These are phyloP conservation scores for Plasmodium chabaudi DNA, from an alignment of 169 alveolate species.

Conservation along the genomic window DNA sequence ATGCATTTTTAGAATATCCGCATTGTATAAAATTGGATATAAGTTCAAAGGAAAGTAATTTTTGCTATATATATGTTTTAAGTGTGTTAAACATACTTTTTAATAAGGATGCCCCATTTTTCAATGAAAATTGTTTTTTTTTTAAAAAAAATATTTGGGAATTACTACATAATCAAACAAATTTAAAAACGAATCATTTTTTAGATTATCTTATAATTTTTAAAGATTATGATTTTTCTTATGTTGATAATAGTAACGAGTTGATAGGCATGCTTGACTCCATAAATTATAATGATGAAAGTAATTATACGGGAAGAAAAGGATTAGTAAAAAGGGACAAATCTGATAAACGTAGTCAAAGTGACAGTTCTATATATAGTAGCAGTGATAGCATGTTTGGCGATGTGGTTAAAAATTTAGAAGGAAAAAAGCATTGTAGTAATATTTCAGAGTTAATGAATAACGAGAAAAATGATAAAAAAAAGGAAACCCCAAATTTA, in stretches of 20 bases:
- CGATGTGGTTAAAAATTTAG: background rate
- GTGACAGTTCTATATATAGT: background rate
- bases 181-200: slow-evolving; percentile 39
- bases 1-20: slow-evolving; percentile 61
- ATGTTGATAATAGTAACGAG: slow-evolving; percentile 23
- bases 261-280: slow-evolving; percentile 18
- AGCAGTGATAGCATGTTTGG: background rate
- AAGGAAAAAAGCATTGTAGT: background rate
- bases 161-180: slow-evolving; percentile 47
- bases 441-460: background rate
- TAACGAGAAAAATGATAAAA: background rate
- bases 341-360: no score
- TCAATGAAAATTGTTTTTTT: slow-evolving; percentile 62
- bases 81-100: slow-evolving; percentile 38
- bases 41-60: slow-evolving; percentile 18
- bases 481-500: background rate
- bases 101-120: slow-evolving; percentile 28
- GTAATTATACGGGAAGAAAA: background rate
- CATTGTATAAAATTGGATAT: slow-evolving; percentile 35
- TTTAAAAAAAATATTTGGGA: slow-evolving; percentile 51
- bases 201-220: slow-evolving; percentile 33
- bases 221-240: slow-evolving; percentile 26
- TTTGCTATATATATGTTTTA: slow-evolving; percentile 28
- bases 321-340: background rate
- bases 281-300: background rate